Evolutionary conservation across 2,329 filamentous ascomycete species (phyloP), one percentile per base, ranked within the genome.

Genomic region (Diplodia mutila): DNA sequence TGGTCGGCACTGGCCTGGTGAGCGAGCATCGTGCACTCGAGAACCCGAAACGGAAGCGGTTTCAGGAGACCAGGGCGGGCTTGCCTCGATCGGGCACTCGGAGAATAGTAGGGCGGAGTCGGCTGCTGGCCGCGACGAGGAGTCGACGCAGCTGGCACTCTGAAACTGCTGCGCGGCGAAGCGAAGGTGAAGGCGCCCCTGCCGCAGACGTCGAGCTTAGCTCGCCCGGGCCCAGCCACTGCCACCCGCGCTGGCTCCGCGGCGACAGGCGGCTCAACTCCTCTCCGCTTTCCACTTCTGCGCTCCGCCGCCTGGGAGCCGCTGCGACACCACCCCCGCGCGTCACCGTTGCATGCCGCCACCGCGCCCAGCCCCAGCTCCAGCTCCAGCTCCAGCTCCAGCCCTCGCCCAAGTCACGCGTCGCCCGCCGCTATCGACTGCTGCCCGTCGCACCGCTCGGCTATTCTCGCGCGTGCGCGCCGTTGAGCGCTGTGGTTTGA

Each of bases 31-130:
- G 53, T 42, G 61, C n/a, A 18, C 39, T 32, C 39, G 54, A n/a
- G n/a, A n/a, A n/a, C 54, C 54, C 65, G 65, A 67, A 67, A 67
- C 65, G 54, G 65, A 46, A 18, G 55, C 46, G 46, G 65, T 67
- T 67, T 67, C 65, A 67, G 54, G 55, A 32, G 52, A 14, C 27
- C 46, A 49, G 39, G 61, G 14, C 37, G n/a, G 16, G 21, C 29
- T 39, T 39, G 65, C 32, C 42, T 46, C 54, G 54, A 61, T 51
- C 54, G 42, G 51, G 65, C 46, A 51, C 25, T 66, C 52, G 64
- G 64, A 66, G 64, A 66, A 55, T 67, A 46, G 18, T 42, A 37
- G 65, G 54, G 51, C 49, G 39, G 37, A 54, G 65, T 67, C 61
- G 61, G 61, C 48, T 46, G 32, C 25, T 32, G 18, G 61, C 12